Evolutionary conservation across 2,329 filamentous ascomycete genomes (phyloP).

Genomic region (Sphaerulina musiva): DNA sequence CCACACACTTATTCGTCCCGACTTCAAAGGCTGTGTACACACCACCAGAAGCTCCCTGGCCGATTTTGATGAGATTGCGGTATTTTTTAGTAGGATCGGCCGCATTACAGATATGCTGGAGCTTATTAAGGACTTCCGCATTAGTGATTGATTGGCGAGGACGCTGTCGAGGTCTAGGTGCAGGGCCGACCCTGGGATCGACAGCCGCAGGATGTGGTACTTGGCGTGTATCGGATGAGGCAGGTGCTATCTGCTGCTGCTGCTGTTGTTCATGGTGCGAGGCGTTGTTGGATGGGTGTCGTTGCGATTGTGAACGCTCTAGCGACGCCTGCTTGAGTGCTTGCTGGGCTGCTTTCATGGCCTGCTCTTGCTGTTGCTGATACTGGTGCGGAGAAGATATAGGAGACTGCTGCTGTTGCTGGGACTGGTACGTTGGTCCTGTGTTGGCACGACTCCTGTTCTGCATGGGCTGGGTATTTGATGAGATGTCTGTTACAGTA

Average conservation of each 20-base stretch:
- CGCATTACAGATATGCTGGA: slow-evolving; percentile 84
- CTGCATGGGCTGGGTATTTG: slow-evolving; percentile 31
- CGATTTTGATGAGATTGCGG: slow-evolving; percentile 84
- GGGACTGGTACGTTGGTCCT: slow-evolving; percentile 37
- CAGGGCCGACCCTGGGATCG: slow-evolving; percentile 46
- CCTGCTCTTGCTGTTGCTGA: slow-evolving; percentile 76
- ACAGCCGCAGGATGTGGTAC: slow-evolving; percentile 36
- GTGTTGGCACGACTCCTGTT: slow-evolving; percentile 42
- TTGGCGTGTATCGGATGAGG: slow-evolving; percentile 17
- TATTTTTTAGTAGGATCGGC: slow-evolving; percentile 87
- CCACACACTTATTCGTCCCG: slow-evolving; percentile 78
- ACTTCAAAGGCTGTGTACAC: slow-evolving; percentile 88
- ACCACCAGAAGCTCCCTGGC: slow-evolving; percentile 91
- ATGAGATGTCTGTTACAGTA: slow-evolving; percentile 34
- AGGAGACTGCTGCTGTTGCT: slow-evolving; percentile 39
- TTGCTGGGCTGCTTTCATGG: slow-evolving; percentile 71
- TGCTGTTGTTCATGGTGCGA: slow-evolving; percentile 36
- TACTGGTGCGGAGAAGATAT: slow-evolving; percentile 42
- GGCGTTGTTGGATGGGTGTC: slow-evolving; percentile 47
- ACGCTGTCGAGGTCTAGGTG: slow-evolving; percentile 66
- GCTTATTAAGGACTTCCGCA: slow-evolving; percentile 72
- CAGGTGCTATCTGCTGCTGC: slow-evolving; percentile 39
- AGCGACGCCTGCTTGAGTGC: slow-evolving; percentile 62
- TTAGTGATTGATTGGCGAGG: slow-evolving; percentile 62
- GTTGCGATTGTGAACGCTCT: slow-evolving; percentile 56